Evolutionary conservation across 768 basidiomycete genomes (phyloP).

Genomic region (Paxillus ammoniavirescens): DNA sequence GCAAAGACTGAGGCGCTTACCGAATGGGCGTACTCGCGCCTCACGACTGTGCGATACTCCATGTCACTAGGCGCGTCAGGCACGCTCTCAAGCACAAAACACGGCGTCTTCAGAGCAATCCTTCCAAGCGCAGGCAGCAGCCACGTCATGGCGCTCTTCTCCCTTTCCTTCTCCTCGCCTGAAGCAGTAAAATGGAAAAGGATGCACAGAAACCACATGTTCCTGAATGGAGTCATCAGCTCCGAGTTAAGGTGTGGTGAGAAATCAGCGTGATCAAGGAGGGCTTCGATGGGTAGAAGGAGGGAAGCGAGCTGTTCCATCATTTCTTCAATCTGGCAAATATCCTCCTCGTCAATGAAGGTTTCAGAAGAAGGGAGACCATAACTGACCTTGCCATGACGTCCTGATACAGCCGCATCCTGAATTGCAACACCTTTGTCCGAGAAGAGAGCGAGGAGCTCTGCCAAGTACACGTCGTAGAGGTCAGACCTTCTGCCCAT

Average conservation of each 20-base stretch:
- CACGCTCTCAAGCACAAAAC: constrained; percentile 77
- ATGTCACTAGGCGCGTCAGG: constrained; percentile 85
- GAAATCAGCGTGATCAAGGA: constrained; percentile 72
- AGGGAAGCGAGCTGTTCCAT: constrained; percentile 85
- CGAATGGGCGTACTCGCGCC: constrained; percentile 78
- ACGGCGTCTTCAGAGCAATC: constrained; percentile 85
- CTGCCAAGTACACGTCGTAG: constrained; percentile 77
- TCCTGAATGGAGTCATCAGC: constrained; percentile 78
- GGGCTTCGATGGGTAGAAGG: constrained; percentile 86
- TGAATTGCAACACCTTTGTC: constrained; percentile 93
- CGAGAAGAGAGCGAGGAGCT: constrained; percentile 80
- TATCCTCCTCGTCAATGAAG: constrained; percentile 4
- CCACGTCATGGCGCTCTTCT: constrained; percentile 74
- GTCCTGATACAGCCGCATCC: constrained; percentile 66
- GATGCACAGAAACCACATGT: constrained; percentile 91
- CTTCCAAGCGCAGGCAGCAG: constrained; percentile 70
- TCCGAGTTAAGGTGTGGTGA: constrained; percentile 55
- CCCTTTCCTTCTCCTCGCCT: constrained; percentile 40
- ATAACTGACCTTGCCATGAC: constrained; percentile 58
- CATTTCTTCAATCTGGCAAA: constrained; percentile 70
- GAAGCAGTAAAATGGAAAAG: constrained; percentile 74
- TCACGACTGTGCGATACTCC: constrained; percentile 88
- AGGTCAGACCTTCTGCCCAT: constrained; percentile 71
- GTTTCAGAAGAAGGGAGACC: constrained; percentile 3
- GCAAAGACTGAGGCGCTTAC: constrained; percentile 40